A percentile compares a stretch with the other conserved stretches of the same genome.
Conservation (phyloP, 1,284 basidiomycete genomes). For the Termitomyces sp. region DNA sequence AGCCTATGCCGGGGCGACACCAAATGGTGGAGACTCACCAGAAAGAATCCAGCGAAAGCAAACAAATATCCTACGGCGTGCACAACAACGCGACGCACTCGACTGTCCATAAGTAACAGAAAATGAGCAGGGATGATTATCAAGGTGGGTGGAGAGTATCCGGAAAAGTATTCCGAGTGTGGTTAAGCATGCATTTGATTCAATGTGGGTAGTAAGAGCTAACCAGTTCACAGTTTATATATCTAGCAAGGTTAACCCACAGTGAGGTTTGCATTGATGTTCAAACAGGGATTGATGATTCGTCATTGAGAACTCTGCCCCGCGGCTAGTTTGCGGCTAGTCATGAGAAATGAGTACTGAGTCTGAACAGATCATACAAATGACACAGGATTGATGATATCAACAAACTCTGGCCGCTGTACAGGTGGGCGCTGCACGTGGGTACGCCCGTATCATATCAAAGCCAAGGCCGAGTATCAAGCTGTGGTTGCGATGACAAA, state of each 20-base stretch:
- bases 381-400: background rate
- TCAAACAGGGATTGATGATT: background rate
- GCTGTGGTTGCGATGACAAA: background rate
- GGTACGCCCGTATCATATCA: too few species aligned
- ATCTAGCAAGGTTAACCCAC: background rate
- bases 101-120: constrained; percentile 20
- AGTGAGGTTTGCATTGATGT: background rate
- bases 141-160: background rate
- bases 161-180: constrained; percentile 4
- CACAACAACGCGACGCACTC: constrained; percentile 17
- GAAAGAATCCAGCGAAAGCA: constrained; percentile 24
- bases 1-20: background rate
- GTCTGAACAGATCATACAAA: background rate
- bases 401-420: background rate
- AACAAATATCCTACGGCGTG: constrained; percentile 21
- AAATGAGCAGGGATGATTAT: background rate
- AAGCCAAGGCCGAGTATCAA: background rate
- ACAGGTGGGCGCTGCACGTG: too few species aligned
- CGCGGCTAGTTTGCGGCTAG: too few species aligned
- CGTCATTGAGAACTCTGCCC: too few species aligned
- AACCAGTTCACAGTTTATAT: background rate
- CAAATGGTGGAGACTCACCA: constrained; percentile 20
- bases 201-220: background rate
- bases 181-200: constrained; percentile 6
- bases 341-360: too few species aligned